These are phyloP conservation scores for Moelleriella libera DNA, from an alignment of 2,329 filamentous ascomycete species.

Conservation along the genomic window DNA sequence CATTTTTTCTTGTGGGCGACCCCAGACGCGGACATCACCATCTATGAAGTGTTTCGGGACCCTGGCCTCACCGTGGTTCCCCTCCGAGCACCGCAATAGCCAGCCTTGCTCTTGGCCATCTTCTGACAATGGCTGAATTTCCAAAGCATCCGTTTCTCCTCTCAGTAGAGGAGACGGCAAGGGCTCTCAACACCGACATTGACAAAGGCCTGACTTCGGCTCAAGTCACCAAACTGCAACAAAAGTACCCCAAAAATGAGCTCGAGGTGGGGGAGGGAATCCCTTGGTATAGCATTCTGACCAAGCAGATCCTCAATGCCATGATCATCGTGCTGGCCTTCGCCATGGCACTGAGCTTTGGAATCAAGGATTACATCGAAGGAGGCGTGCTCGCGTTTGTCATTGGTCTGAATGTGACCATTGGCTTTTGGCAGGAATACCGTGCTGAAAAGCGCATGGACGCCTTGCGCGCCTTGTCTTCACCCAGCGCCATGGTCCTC, in stretches of 20 bases:
- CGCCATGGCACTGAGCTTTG: conserved; percentile 60
- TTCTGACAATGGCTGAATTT: conserved; percentile 23
- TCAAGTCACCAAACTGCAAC: conserved; percentile 44
- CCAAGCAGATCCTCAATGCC: conserved; percentile 62
- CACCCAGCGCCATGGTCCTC: conserved; percentile 47
- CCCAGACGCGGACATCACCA: conserved; percentile 1
- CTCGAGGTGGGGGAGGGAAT: conserved; percentile 55
- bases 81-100: conserved; percentile 7
- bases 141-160: conserved; percentile 47
- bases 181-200: conserved; percentile 45
- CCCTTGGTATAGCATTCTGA: conserved; percentile 56
- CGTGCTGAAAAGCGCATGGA: conserved; percentile 55
- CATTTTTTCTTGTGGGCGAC: background rate
- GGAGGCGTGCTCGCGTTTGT: conserved; percentile 53
- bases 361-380: conserved; percentile 53
- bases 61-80: conserved; percentile 4
- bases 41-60: conserved; percentile 9
- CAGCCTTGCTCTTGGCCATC: conserved; percentile 3
- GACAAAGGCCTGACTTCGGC: conserved; percentile 51
- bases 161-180: conserved; percentile 44
- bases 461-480: conserved; percentile 44
- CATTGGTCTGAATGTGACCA: conserved; percentile 54
- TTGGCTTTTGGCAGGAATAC: conserved; percentile 53
- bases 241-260: conserved; percentile 53
- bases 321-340: conserved; percentile 67